Percentiles rank a stretch among this genome's conserved stretches.
These are phyloP conservation scores for Aspergillus brasiliensis DNA, from an alignment of 2,329 filamentous ascomycete genomes.

Conservation along the genomic window DNA sequence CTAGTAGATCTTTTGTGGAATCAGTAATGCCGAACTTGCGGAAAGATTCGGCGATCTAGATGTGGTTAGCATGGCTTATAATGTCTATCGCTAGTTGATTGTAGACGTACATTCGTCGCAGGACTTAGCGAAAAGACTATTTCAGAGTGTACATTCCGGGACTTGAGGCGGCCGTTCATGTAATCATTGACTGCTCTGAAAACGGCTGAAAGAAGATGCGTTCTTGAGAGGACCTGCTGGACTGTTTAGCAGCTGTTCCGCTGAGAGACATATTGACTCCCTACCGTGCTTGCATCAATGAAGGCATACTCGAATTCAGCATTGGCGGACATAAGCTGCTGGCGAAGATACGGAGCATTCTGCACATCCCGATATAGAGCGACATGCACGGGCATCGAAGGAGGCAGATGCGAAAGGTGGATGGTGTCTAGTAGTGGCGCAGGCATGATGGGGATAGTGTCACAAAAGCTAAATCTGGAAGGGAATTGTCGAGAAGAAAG, in stretches of 20 bases:
- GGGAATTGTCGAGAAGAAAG: background rate
- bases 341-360: constrained; percentile 76
- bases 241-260: background rate
- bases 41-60: constrained; percentile 87
- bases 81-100: constrained; percentile 11
- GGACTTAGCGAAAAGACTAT: constrained; percentile 78
- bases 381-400: constrained; percentile 67
- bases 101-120: constrained; percentile 71
- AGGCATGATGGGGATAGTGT: constrained; percentile 24
- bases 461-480: background rate
- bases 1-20: constrained; percentile 70
- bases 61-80: constrained; percentile 18
- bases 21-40: constrained; percentile 80
- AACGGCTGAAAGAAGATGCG: constrained; percentile 72
- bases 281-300: constrained; percentile 78
- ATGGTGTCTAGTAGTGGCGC: constrained; percentile 62
- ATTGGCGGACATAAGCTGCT: constrained; percentile 84
- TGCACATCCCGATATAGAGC: constrained; percentile 74
- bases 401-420: constrained; percentile 73
- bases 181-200: constrained; percentile 75
- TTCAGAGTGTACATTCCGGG: constrained; percentile 85
- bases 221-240: constrained; percentile 66
- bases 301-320: constrained; percentile 89
- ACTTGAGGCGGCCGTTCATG: constrained; percentile 65
- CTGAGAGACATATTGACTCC: constrained; percentile 22